Conservation (phyloP, 352 stramenopile genomes). For the Globisporangium carolinianum region DNA sequence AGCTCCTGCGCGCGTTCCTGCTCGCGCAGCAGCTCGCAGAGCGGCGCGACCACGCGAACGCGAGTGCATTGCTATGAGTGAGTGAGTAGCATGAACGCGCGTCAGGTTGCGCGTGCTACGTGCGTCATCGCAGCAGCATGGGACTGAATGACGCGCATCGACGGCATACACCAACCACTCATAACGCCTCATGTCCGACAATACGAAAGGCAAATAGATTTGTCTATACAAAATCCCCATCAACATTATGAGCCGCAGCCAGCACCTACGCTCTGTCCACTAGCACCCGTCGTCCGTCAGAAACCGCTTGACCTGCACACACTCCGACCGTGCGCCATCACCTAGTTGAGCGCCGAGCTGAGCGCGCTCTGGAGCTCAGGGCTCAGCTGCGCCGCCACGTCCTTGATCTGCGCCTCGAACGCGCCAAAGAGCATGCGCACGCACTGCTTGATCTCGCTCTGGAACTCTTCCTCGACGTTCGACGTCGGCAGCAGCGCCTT, state of each 20-base stretch:
- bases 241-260: not conserved
- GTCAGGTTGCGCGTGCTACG: too few species aligned
- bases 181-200: too few species aligned
- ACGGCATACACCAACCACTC: too few species aligned
- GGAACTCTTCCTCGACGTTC: constrained; percentile 68
- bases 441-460: constrained; percentile 61
- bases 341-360: constrained; percentile 42
- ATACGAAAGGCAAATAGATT: not conserved
- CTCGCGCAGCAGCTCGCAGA: constrained; percentile 1
- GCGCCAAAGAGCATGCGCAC: constrained; percentile 56
- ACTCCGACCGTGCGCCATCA: not conserved
- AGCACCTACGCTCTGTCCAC: too few species aligned
- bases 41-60: too few species aligned
- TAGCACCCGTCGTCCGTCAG: too few species aligned
- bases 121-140: too few species aligned
- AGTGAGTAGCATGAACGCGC: too few species aligned
- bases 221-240: not conserved
- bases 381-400: constrained; percentile 67
- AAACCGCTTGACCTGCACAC: too few species aligned
- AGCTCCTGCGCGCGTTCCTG: constrained; percentile 48
- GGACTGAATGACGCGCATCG: too few species aligned
- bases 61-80: too few species aligned
- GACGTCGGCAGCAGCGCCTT: constrained; percentile 55
- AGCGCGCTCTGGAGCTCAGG: constrained; percentile 64
- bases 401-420: constrained; percentile 78